Conservation (phyloP, 1,284 basidiomycete species). For the Fomitopsis schrenkii region DNA sequence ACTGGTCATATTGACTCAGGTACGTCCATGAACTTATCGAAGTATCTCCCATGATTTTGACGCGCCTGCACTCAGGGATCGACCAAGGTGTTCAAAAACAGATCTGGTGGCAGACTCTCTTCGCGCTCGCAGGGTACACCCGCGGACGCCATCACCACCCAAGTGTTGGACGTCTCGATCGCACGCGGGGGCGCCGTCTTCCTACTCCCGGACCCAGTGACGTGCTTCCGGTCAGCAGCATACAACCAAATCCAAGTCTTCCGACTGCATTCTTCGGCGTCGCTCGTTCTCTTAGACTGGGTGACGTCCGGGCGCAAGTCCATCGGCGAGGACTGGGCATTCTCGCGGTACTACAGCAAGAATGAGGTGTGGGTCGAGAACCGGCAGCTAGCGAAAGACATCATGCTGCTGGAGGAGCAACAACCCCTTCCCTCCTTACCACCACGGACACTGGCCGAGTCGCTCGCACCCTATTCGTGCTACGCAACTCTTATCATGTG, state of each 20-base stretch:
- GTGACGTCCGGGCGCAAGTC: conserved; percentile 81
- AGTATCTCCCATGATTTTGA: neutral
- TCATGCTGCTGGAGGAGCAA: conserved; percentile 65
- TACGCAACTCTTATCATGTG: conserved; percentile 80
- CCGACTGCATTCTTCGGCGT: conserved; percentile 56
- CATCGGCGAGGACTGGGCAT: conserved; percentile 85
- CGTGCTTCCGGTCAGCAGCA: conserved; percentile 82
- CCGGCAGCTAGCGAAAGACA: conserved; percentile 68
- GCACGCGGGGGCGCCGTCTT: conserved; percentile 54
- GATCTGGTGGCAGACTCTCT: conserved; percentile 40
- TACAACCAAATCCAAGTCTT: conserved; percentile 83
- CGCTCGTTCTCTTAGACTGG: conserved; percentile 83
- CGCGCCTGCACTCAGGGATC: conserved; percentile 58
- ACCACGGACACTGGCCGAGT: conserved; percentile 49
- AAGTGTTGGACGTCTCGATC: conserved; percentile 57
- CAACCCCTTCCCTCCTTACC: conserved; percentile 23
- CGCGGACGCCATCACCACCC: conserved; percentile 29
- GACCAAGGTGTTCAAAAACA: conserved; percentile 88
- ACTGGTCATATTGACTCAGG: conserved; percentile 81
- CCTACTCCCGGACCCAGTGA: conserved; percentile 88
- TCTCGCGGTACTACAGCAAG: conserved; percentile 78
- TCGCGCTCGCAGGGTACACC: conserved; percentile 21
- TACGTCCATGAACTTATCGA: conserved; percentile 24
- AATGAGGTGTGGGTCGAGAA: conserved; percentile 80
- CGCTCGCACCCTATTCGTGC: conserved; percentile 75